Evolutionary conservation across 192 early-diverging fungal genomes (phyloP), one percentile per base, ranked within the genome.

Genomic region (Funneliformis geosporum): DNA sequence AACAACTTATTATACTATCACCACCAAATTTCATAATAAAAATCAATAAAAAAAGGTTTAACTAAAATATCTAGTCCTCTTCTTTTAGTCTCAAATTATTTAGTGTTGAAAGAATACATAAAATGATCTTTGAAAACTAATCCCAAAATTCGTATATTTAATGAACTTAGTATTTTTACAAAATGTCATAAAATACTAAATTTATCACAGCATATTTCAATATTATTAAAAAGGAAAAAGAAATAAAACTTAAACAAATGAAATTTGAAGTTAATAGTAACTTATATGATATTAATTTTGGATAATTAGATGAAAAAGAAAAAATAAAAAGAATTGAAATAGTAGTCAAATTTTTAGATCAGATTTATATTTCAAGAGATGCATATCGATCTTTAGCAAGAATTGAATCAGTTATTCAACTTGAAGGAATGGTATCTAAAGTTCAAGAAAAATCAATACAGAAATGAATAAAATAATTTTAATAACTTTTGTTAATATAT

Each of bases 401-500:
- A 61, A 61, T 61, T 7, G 6, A 61, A 21, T 21, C 18, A 23
- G 6, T n/a, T 61, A 61, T 61, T 23, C 6, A 0, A 61, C 21
- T 4, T 21, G 6, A 61, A 61, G 60, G 6, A 61, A 21, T 21
- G 8, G 25, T 61, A 61, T 61, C 60, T 2, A 25, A 61, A 21
- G 8, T 61, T 23, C 8, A 21, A 61, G 18, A 61, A 61, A n/a
- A n/a, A n/a, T n/a, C n/a, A n/a, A n/a, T n/a, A 61, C n/a, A 61
- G 18, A 61, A 61, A 61, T 61, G 21, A 61, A 61, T n/a, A 61
- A 61, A 61, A 61, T n/a, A 23, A n/a, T n/a, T n/a, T 61, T 25
- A 61, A 2, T 61, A 61, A 23, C 21, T 0, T 21, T 61, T 61
- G 1, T 61, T 23, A 61, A 25, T 61, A 21, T 61, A 61, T 61